Evolutionary conservation across 148 eudicot species (phyloP), one percentile per base, ranked within the genome.

Genomic region (Persicaria maculosa): DNA sequence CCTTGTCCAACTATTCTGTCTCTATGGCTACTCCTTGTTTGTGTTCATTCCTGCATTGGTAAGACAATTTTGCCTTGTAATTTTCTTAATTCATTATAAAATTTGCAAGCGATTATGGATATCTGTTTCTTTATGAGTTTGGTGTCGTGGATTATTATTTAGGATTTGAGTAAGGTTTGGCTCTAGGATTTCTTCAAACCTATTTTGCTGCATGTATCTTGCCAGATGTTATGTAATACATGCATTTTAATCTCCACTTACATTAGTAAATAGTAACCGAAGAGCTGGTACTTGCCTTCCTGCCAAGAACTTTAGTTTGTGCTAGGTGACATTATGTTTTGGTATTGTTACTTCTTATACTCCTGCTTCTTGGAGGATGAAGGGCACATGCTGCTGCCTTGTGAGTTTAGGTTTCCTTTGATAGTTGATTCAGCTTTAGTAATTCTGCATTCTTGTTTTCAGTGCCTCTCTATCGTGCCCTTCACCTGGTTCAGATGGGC

Each of bases 1-100:
- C 75, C 84, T 96, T 14, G 95, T 87, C 70, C 99, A 92, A 82
- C 89, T 96, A 61, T 86, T 96, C 75, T 96, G 97, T 81, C 86
- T 96, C 20, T 94, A 91, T 67, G 97, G 95, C 44, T 94, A 94
- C 77, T 94, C 98, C 47, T 80, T 91, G 77, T 91, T 91, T 64
- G 77, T 94, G 82, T 94, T 91, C 81, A 90, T 94, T 77, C 97
- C 97, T 52, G 95, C 97, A 67, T 47, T 94, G 97, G 98, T 94
- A 83, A 91, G 85, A 25, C 77, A 64, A 48, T 15, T 4, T 48
- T 8, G 22, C 50, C 48, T 45, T 43, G 50, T 55, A 53, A 5
- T 65, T 65, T 65, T 2, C 40, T 31, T 31, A 31, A 31, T 31
- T 31, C 40, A 31, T 31, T 31, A 31, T 31, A 31, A 31, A 31